Evolutionary conservation across 371 early-diverging fungal species (phyloP), one percentile per base, ranked within the genome.

Genomic region (Mortierella sp.): DNA sequence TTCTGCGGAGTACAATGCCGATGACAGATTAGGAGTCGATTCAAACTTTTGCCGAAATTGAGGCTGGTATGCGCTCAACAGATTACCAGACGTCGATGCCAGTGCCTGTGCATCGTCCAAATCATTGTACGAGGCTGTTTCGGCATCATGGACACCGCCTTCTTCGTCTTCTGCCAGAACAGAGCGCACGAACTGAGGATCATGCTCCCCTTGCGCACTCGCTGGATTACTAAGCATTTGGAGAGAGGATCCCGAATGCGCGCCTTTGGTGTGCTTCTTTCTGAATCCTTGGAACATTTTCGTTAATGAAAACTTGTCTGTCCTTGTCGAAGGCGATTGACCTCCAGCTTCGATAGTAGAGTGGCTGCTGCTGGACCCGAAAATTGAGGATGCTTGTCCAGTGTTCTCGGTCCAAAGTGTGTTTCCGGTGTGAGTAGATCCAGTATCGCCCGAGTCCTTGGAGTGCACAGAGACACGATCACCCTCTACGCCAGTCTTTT

Each of bases 251-350:
- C 64, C 69, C 2, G 76, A 72, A 24, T 28, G 61, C 0, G 59
- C 42, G 1, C 59, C 55, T 26, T 72, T 72, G n/a, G 67, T 66
- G 24, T 72, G 69, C 28, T 64, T 75, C 65, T 64, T 68, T 4
- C 60, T 54, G 43, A 75, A 64, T 2, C 76, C 76, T 19, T 72
- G 58, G 32, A 75, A 61, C 69, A 75, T 68, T 49, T 39, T 68
- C 49, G 48, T 69, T 17, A 75, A 34, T 17, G 76, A 75, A 47
- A 75, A 75, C 58, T 75, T 75, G 26, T 75, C 75, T 3, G 53
- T 17, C 37, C 26, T 56, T 14, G 54, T 4, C 19, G 69, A 60
- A n/a, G 57, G 31, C n/a, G 73, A 51, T 28, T 61, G 41, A 19
- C 39, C 41, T 2, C 28, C 37, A 14, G 48, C 27, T 9, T 64